phyloP scores from a whole-genome alignment of 2,329 filamentous ascomycete species.

The Aspergillus luchuensis region DNA sequence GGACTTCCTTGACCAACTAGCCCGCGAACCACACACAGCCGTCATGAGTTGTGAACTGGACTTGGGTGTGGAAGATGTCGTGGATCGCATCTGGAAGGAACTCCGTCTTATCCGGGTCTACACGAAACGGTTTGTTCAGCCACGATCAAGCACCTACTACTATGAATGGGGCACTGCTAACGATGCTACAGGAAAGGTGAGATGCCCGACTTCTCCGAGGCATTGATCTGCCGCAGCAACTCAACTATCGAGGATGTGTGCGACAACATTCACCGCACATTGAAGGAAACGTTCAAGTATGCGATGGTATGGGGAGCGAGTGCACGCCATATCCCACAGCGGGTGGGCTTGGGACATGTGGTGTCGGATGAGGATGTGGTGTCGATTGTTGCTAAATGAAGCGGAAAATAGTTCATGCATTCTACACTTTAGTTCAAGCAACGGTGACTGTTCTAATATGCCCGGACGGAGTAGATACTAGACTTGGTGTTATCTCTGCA shows the following conservation, averaged over 20 bases:
- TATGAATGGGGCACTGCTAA: slow-evolving; percentile 7
- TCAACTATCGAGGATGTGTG: slow-evolving; percentile 96
- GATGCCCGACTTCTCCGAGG: slow-evolving; percentile 87
- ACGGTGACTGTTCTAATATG: not conserved
- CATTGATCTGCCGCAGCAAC: slow-evolving; percentile 85
- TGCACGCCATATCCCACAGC: slow-evolving; percentile 89
- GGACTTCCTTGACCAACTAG: slow-evolving; percentile 88
- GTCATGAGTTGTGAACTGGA: slow-evolving; percentile 98
- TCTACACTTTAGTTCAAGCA: not conserved
- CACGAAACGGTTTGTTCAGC: slow-evolving; percentile 67
- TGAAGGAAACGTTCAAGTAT: slow-evolving; percentile 99
- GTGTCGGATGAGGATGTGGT: slow-evolving; percentile 73
- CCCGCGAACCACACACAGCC: slow-evolving; percentile 87
- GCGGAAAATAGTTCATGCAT: not conserved
- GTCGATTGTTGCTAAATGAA: slow-evolving; percentile 59
- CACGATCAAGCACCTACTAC: not conserved
- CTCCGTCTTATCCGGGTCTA: slow-evolving; percentile 87
- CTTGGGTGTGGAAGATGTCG: slow-evolving; percentile 87
- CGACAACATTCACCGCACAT: slow-evolving; percentile 85
- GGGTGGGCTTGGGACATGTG: slow-evolving; percentile 80
- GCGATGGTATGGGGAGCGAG: slow-evolving; percentile 97
- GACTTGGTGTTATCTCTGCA: not conserved
- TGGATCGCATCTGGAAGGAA: slow-evolving; percentile 94
- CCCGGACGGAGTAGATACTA: not conserved
- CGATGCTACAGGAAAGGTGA: slow-evolving; percentile 68